Evolutionary conservation across 1,284 basidiomycete genomes (phyloP), one percentile per base, ranked within the genome.

Genomic region (Phenoliferia sp.): DNA sequence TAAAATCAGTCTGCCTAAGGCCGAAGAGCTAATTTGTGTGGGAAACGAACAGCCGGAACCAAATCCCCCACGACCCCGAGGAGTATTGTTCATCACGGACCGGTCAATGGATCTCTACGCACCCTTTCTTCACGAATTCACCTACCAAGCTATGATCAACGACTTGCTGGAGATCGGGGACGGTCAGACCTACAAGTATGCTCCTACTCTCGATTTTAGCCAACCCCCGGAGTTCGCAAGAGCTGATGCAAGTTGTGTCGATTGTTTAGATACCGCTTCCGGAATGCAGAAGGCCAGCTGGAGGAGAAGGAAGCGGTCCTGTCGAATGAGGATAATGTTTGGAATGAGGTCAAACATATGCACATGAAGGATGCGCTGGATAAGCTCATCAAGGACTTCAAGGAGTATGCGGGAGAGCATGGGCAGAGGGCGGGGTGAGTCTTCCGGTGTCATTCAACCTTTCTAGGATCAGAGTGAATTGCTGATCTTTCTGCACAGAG

Each of bases 321-420:
- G 35, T 87, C 88, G 26, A 95, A 99, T 73, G 81, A 86, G 2
- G 95, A 99, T 79, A 85, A 85, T 57, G 89, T 97, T 3, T 99
- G 94, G 94, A 88, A 88, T 29, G 88, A 88, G 52, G 86, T 98
- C 61, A 88, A 94, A 63, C 96, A 99, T 79, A 87, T 98, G 85
- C 95, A 99, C 80, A 98, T 99, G 90, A 89, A 92, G 65, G 96
- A 99, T 80, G 92, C 94, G 3, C 95, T 98, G 75, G 93, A 97
- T 81, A 94, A 92, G 79, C 85, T 99, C 66, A 94, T 96, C 86
- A 85, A 85, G 16, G 92, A 98, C 80, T 98, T 99, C 80, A 92
- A 92, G 78, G 87, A 88, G 77, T 97, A 98, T 77, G 84, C 94
- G 75, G 87, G 89, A 75, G 94, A 97, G 75, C 91, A 91, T 12